Conservation (phyloP, 208 protist genomes). For the Wallacemonas sp. region DNA sequence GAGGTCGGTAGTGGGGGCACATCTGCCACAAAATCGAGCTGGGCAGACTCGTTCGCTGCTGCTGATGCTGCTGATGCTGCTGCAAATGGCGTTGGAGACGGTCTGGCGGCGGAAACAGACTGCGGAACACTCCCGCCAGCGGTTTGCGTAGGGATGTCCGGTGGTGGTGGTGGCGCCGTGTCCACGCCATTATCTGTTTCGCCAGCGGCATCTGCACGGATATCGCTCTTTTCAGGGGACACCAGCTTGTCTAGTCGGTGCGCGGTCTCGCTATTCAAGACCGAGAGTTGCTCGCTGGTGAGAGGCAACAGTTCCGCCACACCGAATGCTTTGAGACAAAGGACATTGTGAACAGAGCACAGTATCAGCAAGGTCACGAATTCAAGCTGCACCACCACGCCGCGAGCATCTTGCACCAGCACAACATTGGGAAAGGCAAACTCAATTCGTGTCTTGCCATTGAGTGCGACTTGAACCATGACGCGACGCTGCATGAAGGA, state of each 20-base stretch:
- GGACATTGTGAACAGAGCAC: neutral
- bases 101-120: no score
- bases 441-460: neutral
- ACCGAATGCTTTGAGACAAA: conserved; percentile 5
- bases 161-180: no score
- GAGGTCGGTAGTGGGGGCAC: neutral
- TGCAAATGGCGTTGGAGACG: neutral
- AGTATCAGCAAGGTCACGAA: conserved; percentile 7
- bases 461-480: conserved; percentile 24
- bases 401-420: neutral
- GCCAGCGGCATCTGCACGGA: no score
- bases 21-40: neutral
- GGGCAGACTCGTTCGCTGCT: neutral
- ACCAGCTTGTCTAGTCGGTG: neutral
- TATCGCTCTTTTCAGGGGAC: neutral
- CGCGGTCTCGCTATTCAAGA: neutral
- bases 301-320: neutral
- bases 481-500: conserved; percentile 18
- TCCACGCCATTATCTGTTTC: no score
- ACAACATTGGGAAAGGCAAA: neutral
- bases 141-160: no score
- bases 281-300: neutral
- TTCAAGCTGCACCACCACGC: neutral
- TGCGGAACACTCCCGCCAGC: no score
- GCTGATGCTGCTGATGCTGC: neutral